Evolutionary conservation across 2,329 filamentous ascomycete species (phyloP).

Genomic region (Graphium sp.): DNA sequence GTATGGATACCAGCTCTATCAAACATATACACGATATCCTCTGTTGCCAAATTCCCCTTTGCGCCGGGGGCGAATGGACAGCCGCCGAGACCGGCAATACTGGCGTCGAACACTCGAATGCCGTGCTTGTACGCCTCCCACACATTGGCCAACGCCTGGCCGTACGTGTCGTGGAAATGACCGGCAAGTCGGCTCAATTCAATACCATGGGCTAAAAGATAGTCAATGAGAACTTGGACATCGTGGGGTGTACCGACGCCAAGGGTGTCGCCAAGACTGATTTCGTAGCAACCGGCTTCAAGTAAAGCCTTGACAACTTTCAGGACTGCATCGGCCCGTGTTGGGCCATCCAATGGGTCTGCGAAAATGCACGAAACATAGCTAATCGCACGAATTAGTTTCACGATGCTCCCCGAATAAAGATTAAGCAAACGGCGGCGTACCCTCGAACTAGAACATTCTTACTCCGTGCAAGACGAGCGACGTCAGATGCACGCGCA

Average conservation of each 20-base stretch:
- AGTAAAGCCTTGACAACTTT: constrained; percentile 27
- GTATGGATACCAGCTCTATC: constrained; percentile 36
- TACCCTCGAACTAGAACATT: constrained; percentile 29
- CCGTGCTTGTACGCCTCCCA: constrained; percentile 46
- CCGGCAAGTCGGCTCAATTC: too few relatives aligned
- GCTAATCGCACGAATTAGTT: constrained; percentile 7
- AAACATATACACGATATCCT: constrained; percentile 13
- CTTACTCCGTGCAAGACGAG: constrained; percentile 20
- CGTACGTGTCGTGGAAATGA: constrained; percentile 61
- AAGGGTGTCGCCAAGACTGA: constrained; percentile 49
- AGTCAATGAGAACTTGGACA: too few relatives aligned
- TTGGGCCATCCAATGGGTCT: constrained; percentile 27
- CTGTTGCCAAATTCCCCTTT: constrained; percentile 42
- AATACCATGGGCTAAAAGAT: too few relatives aligned
- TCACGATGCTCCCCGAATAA: neutral
- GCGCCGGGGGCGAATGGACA: constrained; percentile 54
- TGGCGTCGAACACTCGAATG: constrained; percentile 47
- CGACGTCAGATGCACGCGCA: constrained; percentile 28
- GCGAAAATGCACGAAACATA: constrained; percentile 38
- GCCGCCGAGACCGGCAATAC: constrained; percentile 48
- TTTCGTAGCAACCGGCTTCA: constrained; percentile 47
- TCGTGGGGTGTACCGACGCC: constrained; percentile 34
- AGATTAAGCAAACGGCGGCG: too few relatives aligned
- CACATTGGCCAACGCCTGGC: constrained; percentile 49
- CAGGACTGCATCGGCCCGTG: constrained; percentile 11